Percentiles rank a stretch among this genome's conserved stretches.
Evolutionary conservation across 768 basidiomycete genomes (phyloP).

Genomic region (Lentinula guzmanii): DNA sequence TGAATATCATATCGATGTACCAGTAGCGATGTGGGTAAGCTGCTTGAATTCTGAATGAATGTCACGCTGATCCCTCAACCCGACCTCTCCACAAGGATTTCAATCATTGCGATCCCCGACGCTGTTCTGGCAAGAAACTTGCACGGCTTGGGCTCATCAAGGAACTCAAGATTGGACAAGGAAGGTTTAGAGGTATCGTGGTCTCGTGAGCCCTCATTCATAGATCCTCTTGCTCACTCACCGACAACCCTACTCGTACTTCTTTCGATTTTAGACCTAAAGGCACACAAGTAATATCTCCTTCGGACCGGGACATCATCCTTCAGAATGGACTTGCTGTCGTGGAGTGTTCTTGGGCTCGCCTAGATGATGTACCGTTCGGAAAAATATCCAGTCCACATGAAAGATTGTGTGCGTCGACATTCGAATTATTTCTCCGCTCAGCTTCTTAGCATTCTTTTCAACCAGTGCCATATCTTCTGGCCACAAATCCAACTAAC

Average conservation of each 20-base stretch:
- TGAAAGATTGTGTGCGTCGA: constrained; percentile 75
- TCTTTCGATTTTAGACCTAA: constrained; percentile 56
- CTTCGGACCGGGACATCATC: constrained; percentile 79
- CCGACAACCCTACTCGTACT: not conserved
- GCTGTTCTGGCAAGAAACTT: constrained; percentile 87
- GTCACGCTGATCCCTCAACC: not conserved
- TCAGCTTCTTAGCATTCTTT: not conserved
- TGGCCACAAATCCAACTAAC: constrained; percentile 96
- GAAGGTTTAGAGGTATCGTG: constrained; percentile 82
- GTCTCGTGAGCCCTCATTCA: constrained; percentile 65
- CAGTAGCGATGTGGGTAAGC: constrained; percentile 96
- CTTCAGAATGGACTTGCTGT: constrained; percentile 78
- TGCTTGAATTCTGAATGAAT: not conserved
- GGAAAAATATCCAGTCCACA: constrained; percentile 89
- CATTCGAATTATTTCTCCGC: not conserved
- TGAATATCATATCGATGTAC: constrained; percentile 47
- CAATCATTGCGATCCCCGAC: constrained; percentile 62
- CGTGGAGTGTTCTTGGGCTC: constrained; percentile 99
- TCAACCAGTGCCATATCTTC: constrained; percentile 82
- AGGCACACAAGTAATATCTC: constrained; percentile 71
- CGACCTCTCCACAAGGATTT: constrained; percentile 61
- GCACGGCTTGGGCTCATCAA: constrained; percentile 79
- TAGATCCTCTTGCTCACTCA: not conserved
- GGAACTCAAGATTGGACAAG: constrained; percentile 75
- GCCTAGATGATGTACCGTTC: constrained; percentile 92